Base-by-base conservation (phyloP, 371 early-diverging fungal species). In the Mucor mucedo region DNA sequence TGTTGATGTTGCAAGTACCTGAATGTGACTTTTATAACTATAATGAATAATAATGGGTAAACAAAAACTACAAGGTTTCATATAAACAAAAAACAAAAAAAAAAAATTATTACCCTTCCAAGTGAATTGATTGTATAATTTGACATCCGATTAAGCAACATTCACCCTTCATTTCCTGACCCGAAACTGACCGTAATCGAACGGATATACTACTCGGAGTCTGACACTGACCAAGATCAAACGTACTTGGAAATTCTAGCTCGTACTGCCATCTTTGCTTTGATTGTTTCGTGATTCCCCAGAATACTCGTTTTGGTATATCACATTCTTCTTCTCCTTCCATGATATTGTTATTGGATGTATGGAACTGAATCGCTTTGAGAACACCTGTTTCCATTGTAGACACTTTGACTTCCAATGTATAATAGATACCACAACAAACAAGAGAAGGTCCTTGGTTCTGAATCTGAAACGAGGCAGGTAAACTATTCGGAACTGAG, bases 191-290 rank as follows among this genome's bases (percentile, higher is more conserved):
- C 21, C 60, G 63, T 44, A 68, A 29, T 45, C 60, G 38, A 14
- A 68, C 32, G 7, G 48, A 59, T 6, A 63, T 27, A 30, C 9
- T 28, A 21, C 52, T 21, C 59, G 54, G 27, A 21, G 28, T 21
- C 21, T 42, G 49, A 2, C n/a, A 35, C 7, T 7, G 27, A 2
- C 35, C 21, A 8, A 65, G 16, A 42, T 65, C 48, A 27, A 65
- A 35, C 2, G 52, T 49, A 8, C 56, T 56, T 40, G 62, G 66
- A 49, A 58, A 57, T 11, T 70, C 70, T 14, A 70, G 33, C 33
- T 70, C 70, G 48, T 70, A 70, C 35, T 65, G 65, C 70, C 70
- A 70, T 35, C 48, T 58, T 28, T 35, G 55, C 27, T 50, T 61
- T 8, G 62, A 48, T 40, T 52, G 38, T n/a, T 52, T 57, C 4